These are phyloP conservation scores for Capronia coronata DNA, from an alignment of 2,329 filamentous ascomycete species.

Conservation along the genomic window DNA sequence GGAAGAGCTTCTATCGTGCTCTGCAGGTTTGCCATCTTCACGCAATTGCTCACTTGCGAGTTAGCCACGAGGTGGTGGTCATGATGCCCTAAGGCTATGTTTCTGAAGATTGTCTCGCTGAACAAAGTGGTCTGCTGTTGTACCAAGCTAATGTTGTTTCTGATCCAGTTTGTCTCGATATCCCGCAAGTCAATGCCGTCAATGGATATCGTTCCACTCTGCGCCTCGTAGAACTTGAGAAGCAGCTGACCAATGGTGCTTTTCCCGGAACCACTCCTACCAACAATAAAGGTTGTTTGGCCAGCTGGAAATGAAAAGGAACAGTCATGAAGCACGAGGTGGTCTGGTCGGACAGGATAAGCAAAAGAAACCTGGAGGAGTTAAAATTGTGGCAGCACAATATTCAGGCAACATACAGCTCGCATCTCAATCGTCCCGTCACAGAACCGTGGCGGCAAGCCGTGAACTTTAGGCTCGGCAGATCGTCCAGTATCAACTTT, in stretches of 20 bases:
- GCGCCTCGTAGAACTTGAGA: conserved; percentile 66
- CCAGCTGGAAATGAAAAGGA: conserved; percentile 66
- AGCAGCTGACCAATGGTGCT: conserved; percentile 79
- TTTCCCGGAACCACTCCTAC: conserved; percentile 84
- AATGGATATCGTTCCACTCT: conserved; percentile 59
- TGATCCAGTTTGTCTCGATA: conserved; percentile 65
- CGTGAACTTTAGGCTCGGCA: conserved; percentile 28
- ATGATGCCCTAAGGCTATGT: conserved; percentile 65
- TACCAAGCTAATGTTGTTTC: conserved; percentile 69
- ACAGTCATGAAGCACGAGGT: conserved; percentile 53
- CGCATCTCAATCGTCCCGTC: conserved; percentile 63
- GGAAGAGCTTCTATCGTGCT: conserved; percentile 62
- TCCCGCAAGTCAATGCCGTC: conserved; percentile 58
- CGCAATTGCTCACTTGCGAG: conserved; percentile 56
- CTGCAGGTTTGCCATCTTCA: conserved; percentile 62
- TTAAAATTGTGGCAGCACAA: conserved; percentile 12
- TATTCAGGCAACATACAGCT: conserved; percentile 48
- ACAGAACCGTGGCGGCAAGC: conserved; percentile 42
- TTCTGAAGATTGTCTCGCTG: conserved; percentile 68
- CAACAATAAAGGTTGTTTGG: conserved; percentile 72
- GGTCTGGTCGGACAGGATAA: conserved; percentile 65
- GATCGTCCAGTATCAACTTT: conserved; percentile 29
- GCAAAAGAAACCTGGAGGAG: conserved; percentile 63
- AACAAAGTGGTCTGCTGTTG: conserved; percentile 80
- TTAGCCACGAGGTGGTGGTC: conserved; percentile 45